Conservation (phyloP, 2,329 filamentous ascomycete genomes). For the Paracoccidioides lutzii region DNA sequence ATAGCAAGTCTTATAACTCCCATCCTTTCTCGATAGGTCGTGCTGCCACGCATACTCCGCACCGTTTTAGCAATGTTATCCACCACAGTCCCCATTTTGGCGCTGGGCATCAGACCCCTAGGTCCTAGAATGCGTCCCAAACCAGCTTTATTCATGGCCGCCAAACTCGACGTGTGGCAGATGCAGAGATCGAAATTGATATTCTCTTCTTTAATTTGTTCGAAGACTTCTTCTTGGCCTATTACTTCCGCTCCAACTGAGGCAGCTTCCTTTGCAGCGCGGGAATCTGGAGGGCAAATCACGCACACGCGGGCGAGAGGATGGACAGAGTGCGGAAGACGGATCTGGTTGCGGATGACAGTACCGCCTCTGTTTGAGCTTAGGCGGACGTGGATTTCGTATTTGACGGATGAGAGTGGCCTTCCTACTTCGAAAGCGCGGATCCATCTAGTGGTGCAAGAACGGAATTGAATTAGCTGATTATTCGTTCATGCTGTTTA, state of each 20-base stretch:
- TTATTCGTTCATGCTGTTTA: background rate
- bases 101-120: constrained; percentile 79
- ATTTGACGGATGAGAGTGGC: constrained; percentile 61
- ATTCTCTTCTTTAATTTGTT: constrained; percentile 58
- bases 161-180: constrained; percentile 66
- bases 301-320: constrained; percentile 83
- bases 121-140: constrained; percentile 76
- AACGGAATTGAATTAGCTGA: background rate
- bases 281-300: constrained; percentile 71
- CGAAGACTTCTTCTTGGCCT: constrained; percentile 76
- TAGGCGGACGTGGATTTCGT: constrained; percentile 75
- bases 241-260: constrained; percentile 69
- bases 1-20: constrained; percentile 83
- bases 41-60: constrained; percentile 68
- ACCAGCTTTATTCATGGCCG: constrained; percentile 66
- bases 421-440: constrained; percentile 84
- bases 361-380: constrained; percentile 75
- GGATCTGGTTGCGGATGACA: constrained; percentile 73
- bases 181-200: constrained; percentile 84
- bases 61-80: constrained; percentile 64
- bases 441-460: constrained; percentile 53
- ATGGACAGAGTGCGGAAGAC: constrained; percentile 78
- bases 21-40: constrained; percentile 72
- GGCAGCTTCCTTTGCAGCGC: constrained; percentile 58
- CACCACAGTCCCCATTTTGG: constrained; percentile 79